Evolutionary conservation across 306 rosid species (phyloP).

Genomic region (Inga laurina): DNA sequence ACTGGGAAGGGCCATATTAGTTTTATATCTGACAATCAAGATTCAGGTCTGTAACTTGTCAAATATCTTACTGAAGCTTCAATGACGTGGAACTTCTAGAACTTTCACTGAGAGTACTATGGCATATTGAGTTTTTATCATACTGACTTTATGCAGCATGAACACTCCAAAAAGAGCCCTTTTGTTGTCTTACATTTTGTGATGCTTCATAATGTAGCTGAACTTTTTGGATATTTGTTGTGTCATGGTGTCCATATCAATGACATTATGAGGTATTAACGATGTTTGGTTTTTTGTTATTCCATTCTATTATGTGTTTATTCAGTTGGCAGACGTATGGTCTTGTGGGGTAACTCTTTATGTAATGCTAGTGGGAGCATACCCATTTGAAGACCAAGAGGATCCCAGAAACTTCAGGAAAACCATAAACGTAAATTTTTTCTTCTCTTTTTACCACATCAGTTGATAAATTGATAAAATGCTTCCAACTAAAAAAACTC

Average conservation of each 20-base stretch:
- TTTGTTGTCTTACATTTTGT: not conserved
- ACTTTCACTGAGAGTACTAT: slow-evolving; percentile 5
- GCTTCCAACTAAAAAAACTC: not conserved
- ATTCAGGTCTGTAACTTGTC: not conserved
- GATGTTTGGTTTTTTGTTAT: not conserved
- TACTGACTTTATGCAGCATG: not conserved
- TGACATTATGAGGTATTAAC: not conserved
- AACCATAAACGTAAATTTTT: slow-evolving; percentile 64
- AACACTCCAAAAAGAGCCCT: not conserved
- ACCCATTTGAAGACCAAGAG: slow-evolving; percentile 85
- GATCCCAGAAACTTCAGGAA: slow-evolving; percentile 91
- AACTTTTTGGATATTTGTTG: not conserved
- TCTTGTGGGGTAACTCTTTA: slow-evolving; percentile 90
- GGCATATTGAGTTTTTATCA: slow-evolving; percentile 28
- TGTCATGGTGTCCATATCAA: not conserved
- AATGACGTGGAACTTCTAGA: not conserved
- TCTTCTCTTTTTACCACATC: not conserved
- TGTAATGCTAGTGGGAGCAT: slow-evolving; percentile 92
- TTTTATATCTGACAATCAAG: not conserved
- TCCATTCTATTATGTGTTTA: slow-evolving; percentile 16
- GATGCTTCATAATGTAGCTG: not conserved
- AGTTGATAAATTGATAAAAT: slow-evolving; percentile 10
- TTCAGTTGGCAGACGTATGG: slow-evolving; percentile 90
- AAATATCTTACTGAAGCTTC: not conserved
- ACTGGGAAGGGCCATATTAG: not conserved